These are phyloP conservation scores for Hortaea werneckii DNA, from an alignment of 2,329 filamentous ascomycete genomes.

Conservation along the genomic window DNA sequence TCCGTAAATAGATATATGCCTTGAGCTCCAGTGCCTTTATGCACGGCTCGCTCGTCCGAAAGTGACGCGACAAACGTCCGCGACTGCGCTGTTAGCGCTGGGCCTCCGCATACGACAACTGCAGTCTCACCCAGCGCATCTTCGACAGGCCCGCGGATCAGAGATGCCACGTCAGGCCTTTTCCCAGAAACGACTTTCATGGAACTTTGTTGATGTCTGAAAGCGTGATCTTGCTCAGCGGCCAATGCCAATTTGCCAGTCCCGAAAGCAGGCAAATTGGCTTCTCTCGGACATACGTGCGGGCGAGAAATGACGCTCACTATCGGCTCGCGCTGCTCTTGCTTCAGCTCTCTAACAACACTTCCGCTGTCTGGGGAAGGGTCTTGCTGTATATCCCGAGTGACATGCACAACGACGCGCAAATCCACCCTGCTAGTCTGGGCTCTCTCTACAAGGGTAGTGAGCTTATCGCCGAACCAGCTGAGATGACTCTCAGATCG, in stretches of 20 bases:
- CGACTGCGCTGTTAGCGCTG: slow-evolving; percentile 45
- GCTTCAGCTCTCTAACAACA: background rate
- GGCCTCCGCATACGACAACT: slow-evolving; percentile 52
- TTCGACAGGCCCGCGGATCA: slow-evolving; percentile 48
- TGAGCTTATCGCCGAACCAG: slow-evolving; percentile 13
- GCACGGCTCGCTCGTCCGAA: slow-evolving; percentile 55
- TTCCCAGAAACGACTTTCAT: slow-evolving; percentile 30
- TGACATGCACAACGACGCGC: slow-evolving; percentile 46
- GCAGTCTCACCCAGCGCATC: slow-evolving; percentile 51
- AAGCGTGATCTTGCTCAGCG: background rate
- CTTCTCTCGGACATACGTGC: slow-evolving; percentile 30
- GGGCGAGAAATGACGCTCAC: background rate
- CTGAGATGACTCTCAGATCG: slow-evolving; percentile 12
- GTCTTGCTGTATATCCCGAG: slow-evolving; percentile 21
- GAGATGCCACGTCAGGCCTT: slow-evolving; percentile 40
- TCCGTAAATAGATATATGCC: slow-evolving; percentile 53
- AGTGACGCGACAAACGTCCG: slow-evolving; percentile 45
- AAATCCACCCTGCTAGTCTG: slow-evolving; percentile 31
- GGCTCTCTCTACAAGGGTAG: slow-evolving; percentile 7
- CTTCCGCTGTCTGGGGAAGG: background rate
- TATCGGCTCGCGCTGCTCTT: background rate
- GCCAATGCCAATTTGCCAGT: slow-evolving; percentile 12
- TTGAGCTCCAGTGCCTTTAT: slow-evolving; percentile 57
- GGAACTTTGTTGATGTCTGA: slow-evolving; percentile 12
- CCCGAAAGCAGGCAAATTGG: slow-evolving; percentile 24